These are phyloP conservation scores for Eucalyptus rudis DNA, from an alignment of 345 rosid species.

Conservation along the genomic window DNA sequence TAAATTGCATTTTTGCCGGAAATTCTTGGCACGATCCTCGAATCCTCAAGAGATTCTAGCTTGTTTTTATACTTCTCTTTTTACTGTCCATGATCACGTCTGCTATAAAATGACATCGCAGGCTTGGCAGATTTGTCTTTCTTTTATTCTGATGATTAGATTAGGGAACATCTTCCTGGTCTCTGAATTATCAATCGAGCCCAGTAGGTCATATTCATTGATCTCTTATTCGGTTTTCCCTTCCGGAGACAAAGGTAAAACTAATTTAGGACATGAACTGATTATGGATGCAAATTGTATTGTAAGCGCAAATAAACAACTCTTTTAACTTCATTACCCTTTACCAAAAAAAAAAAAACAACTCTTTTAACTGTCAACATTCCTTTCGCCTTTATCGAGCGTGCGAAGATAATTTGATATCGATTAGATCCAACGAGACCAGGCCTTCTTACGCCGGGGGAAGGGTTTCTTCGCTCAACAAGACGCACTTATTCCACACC, in stretches of 20 bases:
- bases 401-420: not conserved
- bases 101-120: not conserved
- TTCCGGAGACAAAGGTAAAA: not conserved
- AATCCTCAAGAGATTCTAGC: not conserved
- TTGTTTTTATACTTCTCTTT: not conserved
- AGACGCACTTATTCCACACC: not conserved
- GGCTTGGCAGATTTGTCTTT: not conserved
- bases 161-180: not conserved
- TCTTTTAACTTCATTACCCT: not conserved
- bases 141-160: not conserved
- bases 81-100: not conserved
- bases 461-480: not conserved
- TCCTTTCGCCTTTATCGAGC: not conserved
- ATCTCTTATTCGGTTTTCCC: not conserved
- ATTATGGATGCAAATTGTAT: not conserved
- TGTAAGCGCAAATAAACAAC: not conserved
- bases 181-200: not conserved
- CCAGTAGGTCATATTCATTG: not conserved
- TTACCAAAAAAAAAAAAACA: too few relatives aligned
- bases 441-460: not conserved
- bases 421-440: not conserved
- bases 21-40: not conserved
- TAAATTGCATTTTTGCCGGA: not conserved
- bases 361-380: not conserved
- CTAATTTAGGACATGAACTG: not conserved